Evolutionary conservation across 306 rosid genomes (phyloP).

Genomic region (Heteromeles arbutifolia): DNA sequence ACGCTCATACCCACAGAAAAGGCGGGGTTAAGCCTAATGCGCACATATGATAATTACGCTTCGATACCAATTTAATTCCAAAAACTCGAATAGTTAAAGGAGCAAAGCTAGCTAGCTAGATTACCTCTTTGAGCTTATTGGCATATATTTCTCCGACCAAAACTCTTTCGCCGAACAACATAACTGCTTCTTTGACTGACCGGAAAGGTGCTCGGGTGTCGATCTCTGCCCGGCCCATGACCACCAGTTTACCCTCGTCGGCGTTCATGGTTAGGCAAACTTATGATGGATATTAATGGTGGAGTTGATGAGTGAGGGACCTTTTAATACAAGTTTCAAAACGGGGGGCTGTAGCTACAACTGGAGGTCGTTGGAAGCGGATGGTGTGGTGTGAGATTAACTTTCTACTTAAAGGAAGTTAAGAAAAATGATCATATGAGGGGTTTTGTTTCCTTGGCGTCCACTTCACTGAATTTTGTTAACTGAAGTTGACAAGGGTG

Average conservation of each 20-base stretch:
- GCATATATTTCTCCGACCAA: slow-evolving; percentile 76
- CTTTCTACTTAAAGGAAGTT: slow-evolving; percentile 23
- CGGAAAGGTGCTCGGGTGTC: slow-evolving; percentile 77
- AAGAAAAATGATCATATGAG: slow-evolving; percentile 21
- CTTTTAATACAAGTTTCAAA: slow-evolving; percentile 28
- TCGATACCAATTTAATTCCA: too few species aligned
- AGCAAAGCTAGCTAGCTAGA: background rate
- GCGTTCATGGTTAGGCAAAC: slow-evolving; percentile 27
- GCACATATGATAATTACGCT: too few species aligned
- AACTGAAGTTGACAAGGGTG: slow-evolving; percentile 69
- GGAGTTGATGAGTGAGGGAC: slow-evolving; percentile 5
- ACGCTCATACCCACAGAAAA: too few species aligned
- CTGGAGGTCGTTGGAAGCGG: slow-evolving; percentile 19
- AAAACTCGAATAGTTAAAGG: too few species aligned
- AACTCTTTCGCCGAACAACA: slow-evolving; percentile 81
- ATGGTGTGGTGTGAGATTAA: slow-evolving; percentile 29
- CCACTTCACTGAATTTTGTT: slow-evolving; percentile 90
- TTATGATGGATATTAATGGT: background rate
- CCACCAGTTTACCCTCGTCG: slow-evolving; percentile 22
- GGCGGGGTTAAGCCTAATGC: background rate
- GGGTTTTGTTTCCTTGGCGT: slow-evolving; percentile 69
- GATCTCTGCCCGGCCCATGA: slow-evolving; percentile 65
- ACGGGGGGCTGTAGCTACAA: background rate
- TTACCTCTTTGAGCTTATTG: slow-evolving; percentile 64
- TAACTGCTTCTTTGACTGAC: slow-evolving; percentile 83